Base-by-base conservation (phyloP, 2,329 filamentous ascomycete species). In the Arthrobotrys pseudoclavata region DNA sequence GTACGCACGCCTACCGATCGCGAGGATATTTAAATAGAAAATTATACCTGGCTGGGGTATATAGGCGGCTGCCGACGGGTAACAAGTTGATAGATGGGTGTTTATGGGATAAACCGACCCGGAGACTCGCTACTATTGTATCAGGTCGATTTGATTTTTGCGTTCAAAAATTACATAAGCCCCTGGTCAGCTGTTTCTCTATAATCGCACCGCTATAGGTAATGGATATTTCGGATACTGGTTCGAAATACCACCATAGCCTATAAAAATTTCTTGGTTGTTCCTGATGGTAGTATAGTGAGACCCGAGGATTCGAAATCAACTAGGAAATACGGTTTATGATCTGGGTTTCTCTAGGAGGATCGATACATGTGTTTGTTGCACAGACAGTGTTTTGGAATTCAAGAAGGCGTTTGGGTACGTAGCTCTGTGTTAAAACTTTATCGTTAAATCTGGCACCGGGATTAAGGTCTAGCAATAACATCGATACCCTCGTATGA, bases 51-150 rank as follows among this genome's bases (percentile, higher is more conserved):
- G 24, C 50, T 18, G n/a, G 55, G 57, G 69, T 64, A 72, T 45
- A 66, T 72, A 72, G 60, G 69, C 69, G 55, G 69, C 60, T 48
- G 61, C 69, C 69, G 69, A 72, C 60, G 69, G 69, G 31, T 64
- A 71, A 71, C 47, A 53, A 26, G 34, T 60, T 24, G 53, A 40
- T 48, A 7, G 18, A 42, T 12, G 26, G 26, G 31, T 42, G 10
- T 57, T 20, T 22, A 34, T 53, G 18, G 26, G 20, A 6, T 37
- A 3, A 24, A 34, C 37, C 20, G 34, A 10, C 1, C 47, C 47
- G 47, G 47, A 20, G 13, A 40, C 7, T n/a, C 15, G 6, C 20
- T 24, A 50, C 7, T 18, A 13, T 24, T n/a, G 9, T 24, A 15
- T n/a, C 9, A 15, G 31, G 26, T 42, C 55, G 20, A 42, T 60